Base-by-base conservation (phyloP, 2,329 filamentous ascomycete genomes). In the Periconia sp. region DNA sequence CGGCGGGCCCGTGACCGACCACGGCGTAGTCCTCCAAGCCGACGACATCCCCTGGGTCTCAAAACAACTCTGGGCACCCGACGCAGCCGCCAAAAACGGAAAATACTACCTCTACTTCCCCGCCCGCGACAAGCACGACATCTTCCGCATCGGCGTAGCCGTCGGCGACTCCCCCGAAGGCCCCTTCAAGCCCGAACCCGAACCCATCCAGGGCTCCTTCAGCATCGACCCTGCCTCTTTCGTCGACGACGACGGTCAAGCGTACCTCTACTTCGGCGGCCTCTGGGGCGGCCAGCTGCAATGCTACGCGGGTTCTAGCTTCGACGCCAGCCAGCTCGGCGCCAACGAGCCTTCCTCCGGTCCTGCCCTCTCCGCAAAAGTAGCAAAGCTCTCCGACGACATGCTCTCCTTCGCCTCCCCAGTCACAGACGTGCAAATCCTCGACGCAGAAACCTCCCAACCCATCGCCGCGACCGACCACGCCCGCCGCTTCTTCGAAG, bases 241-340 rank as follows among this genome's bases (percentile, higher is more conserved):
- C 58, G 88, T 92, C 15, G 89, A 92, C 67, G 84, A 83, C 43
- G 83, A 88, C 60, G 82, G 79, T 10, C 69, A 80, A 48, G 85
- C 82, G 2, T 90, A 89, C 68, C 70, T 90, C 19, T 92, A 91
- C 73, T 91, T 92, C 61, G 89, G 89, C 43, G 89, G 89, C 0
- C 81, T 92, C 19, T 92, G 89, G 89, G 89, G 89, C 53, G 89
- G 89, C 0, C 89, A 92, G 74, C 76, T 92, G 59, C 88, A 92
- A 72, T 91, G 88, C 77, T 92, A 89, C 82, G 79, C 81, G 60
- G 23, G 10, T 9, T 33, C 44, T 2, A 73, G 79, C 57, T 92
- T 86, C 65, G 84, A 89, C 54, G 40, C 48, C 17, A 40, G 45
- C 1, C 54, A 53, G 17, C 60, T 61, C 23, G 59, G 55, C 2